Evolutionary conservation across 352 stramenopile species (phyloP), one percentile per base, ranked within the genome.

Genomic region (Phytophthora meadii): DNA sequence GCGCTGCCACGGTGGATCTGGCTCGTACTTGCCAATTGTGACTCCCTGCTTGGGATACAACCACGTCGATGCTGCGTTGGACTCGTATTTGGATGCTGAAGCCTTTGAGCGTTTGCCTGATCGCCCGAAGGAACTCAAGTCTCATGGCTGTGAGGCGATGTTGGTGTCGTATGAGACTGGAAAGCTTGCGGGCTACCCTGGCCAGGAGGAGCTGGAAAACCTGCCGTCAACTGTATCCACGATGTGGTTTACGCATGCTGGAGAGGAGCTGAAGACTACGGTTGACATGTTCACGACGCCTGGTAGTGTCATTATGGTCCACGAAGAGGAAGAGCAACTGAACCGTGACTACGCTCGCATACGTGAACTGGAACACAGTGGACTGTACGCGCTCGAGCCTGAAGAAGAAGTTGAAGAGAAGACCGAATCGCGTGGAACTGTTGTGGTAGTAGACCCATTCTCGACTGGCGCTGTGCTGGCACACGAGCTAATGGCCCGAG

Each of bases 381-480:
- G 84, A 5, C 44, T 95, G 39, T 95, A 92, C 71, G 74, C 72
- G 9, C 28, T 89, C 8, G 62, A 68, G 44, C 57, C 46, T n/a
- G 54, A 70, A 68, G 34, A 61, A 4, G 49, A 74, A 53, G 25
- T 15, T 25, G 55, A 65, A 2, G 46, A 58, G 3, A 56, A 70
- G 15, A 15, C 14, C 4, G 59, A 57, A 36, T 14, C 52, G 5
- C 87, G 83, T 28, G 87, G 90, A 40, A 80, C 93, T 11, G 95
- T 98, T 1, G 86, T 98, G 25, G 81, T 99, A 17, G 94, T 99
- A 24, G 94, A 98, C 69, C 95, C 97, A 2, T 99, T 99, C 71
- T 98, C 91, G 5, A 98, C 96, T 32, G 97, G 96, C 50, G 97
- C 94, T 27, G 81, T 99, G 42, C 77, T 99, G 11, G 96, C 93